These are phyloP conservation scores for Glycine latifolia DNA, from an alignment of 306 rosid genomes.

Conservation along the genomic window DNA sequence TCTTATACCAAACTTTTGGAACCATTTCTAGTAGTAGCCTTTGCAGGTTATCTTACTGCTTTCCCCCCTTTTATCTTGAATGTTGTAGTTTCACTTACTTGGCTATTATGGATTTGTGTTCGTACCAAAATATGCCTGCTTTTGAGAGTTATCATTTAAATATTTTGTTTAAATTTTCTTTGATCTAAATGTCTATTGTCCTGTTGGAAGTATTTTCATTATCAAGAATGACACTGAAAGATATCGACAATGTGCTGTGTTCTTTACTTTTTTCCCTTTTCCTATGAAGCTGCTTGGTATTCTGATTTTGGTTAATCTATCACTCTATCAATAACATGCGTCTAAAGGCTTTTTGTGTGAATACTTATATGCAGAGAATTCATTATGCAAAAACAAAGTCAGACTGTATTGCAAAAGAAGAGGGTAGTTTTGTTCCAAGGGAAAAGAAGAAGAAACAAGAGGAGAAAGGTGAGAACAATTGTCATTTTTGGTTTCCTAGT, in stretches of 20 bases:
- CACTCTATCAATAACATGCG: slow-evolving; percentile 2
- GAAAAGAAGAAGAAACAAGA: slow-evolving; percentile 98
- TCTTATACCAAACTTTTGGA: background rate
- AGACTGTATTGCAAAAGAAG: slow-evolving; percentile 96
- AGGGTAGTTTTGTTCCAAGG: slow-evolving; percentile 93
- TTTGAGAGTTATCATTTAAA: too few species aligned
- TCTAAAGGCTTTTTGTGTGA: slow-evolving; percentile 30
- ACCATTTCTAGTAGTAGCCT: slow-evolving; percentile 2
- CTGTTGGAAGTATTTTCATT: slow-evolving; percentile 16
- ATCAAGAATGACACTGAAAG: slow-evolving; percentile 8
- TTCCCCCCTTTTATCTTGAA: background rate
- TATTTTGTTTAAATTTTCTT: background rate
- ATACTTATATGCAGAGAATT: slow-evolving; percentile 73
- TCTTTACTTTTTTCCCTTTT: background rate
- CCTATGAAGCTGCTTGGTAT: slow-evolving; percentile 21
- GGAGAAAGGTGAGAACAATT: slow-evolving; percentile 73
- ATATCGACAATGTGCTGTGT: background rate
- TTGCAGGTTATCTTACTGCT: background rate
- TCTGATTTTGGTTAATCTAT: slow-evolving; percentile 23
- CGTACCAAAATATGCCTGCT: background rate
- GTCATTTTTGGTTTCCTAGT: too few species aligned
- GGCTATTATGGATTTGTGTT: slow-evolving; percentile 25
- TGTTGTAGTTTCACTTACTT: slow-evolving; percentile 11
- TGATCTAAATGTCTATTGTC: background rate
- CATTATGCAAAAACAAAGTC: slow-evolving; percentile 95